phyloP scores from a whole-genome alignment of 2,329 filamentous ascomycete genomes.

The Aspergillus niger region DNA sequence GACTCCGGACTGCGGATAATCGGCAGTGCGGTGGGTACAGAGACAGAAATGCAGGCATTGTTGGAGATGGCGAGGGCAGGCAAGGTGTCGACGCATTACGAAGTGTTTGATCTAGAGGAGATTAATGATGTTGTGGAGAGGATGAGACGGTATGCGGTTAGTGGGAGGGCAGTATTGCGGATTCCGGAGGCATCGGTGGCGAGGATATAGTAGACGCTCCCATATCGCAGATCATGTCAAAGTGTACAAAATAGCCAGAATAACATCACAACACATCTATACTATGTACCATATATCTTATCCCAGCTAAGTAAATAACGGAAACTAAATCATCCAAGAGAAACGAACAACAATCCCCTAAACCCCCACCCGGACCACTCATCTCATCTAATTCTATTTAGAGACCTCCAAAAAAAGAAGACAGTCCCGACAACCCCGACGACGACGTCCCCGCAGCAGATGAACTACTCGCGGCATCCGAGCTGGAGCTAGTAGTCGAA shows the following conservation, averaged over 20 bases:
- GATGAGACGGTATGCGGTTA: conserved; percentile 27
- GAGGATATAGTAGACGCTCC: neutral
- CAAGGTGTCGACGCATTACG: conserved; percentile 28
- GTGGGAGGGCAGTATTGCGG: conserved; percentile 31
- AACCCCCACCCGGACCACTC: neutral
- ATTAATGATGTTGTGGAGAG: conserved; percentile 27
- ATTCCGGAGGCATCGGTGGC: conserved; percentile 26
- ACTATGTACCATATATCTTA: neutral
- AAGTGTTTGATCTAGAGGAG: conserved; percentile 29
- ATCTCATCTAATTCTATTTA: neutral
- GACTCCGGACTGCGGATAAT: conserved; percentile 36
- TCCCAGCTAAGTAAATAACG: neutral
- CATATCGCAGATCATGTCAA: too few species aligned
- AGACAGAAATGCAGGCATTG: conserved; percentile 43
- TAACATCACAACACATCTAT: neutral
- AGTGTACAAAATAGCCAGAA: neutral
- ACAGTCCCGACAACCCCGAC: neutral
- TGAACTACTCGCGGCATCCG: neutral
- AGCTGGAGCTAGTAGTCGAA: neutral
- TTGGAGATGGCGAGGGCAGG: conserved; percentile 39
- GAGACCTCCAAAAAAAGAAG: neutral
- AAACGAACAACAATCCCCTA: neutral
- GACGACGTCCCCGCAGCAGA: too few species aligned
- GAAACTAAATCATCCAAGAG: neutral
- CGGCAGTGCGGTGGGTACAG: conserved; percentile 42